A percentile compares a stretch with the other conserved stretches of the same genome.
These are phyloP conservation scores for Neopestalotiopsis clavispora DNA, from an alignment of 2,329 filamentous ascomycete genomes.

Conservation along the genomic window DNA sequence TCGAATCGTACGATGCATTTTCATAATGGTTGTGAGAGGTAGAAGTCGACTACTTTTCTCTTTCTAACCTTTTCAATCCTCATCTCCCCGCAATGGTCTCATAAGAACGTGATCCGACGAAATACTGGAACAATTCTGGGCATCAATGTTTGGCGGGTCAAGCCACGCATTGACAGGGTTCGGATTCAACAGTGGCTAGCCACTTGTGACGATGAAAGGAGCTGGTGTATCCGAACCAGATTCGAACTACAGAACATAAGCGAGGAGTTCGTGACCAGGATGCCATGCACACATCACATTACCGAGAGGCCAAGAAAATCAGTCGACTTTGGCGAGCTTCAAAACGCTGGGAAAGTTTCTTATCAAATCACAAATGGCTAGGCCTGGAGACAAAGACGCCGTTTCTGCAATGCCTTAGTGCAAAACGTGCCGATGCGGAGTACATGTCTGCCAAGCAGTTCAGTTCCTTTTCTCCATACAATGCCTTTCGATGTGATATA, in stretches of 20 bases:
- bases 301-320: neutral
- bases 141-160: neutral
- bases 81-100: neutral
- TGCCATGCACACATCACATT: constrained; percentile 1
- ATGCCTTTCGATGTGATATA: neutral
- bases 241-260: constrained; percentile 1
- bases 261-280: neutral
- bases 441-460: neutral
- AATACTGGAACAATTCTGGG: neutral
- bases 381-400: neutral
- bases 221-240: neutral
- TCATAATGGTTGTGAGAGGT: neutral
- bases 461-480: neutral
- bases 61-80: neutral
- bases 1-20: no score
- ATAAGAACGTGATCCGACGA: neutral
- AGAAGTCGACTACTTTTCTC: neutral
- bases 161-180: neutral
- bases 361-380: neutral
- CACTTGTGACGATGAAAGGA: neutral
- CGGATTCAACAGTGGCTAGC: neutral
- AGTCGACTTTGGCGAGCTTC: neutral
- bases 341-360: neutral
- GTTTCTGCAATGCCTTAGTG: neutral
- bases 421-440: neutral